Conservation (phyloP, 2,329 filamentous ascomycete species). For the Diaporthe sp. region DNA sequence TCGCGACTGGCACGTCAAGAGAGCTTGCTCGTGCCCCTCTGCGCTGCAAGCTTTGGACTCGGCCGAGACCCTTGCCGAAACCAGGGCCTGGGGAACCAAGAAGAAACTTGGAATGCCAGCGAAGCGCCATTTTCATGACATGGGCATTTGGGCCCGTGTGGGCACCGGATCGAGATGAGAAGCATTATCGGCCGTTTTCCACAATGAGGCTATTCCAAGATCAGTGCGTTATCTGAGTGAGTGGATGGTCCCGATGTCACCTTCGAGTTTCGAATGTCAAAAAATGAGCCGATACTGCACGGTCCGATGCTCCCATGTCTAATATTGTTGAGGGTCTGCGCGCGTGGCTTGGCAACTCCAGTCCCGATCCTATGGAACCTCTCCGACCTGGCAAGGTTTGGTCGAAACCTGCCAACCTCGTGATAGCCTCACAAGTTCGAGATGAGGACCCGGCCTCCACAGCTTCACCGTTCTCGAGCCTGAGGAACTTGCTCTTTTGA, state of each 20-base stretch:
- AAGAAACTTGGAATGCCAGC: not conserved
- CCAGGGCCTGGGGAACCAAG: not conserved
- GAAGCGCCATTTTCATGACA: conserved; percentile 9
- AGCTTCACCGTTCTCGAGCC: not conserved
- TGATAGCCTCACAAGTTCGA: conserved; percentile 24
- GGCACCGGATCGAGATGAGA: conserved; percentile 30
- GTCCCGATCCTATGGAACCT: conserved; percentile 28
- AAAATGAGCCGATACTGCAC: conserved; percentile 24
- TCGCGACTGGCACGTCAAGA: not conserved
- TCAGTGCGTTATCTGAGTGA: not conserved
- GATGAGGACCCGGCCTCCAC: not conserved
- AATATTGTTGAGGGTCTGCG: conserved; percentile 18
- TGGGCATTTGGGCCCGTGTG: not conserved
- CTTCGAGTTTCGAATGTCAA: conserved; percentile 25
- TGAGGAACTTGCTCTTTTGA: not conserved
- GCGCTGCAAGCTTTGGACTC: conserved; percentile 13
- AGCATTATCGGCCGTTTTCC: conserved; percentile 23
- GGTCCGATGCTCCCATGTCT: conserved; percentile 11
- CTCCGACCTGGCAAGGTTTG: conserved; percentile 9
- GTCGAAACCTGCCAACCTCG: conserved; percentile 12
- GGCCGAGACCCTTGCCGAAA: conserved; percentile 21
- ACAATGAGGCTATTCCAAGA: conserved; percentile 26
- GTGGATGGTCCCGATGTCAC: conserved; percentile 13
- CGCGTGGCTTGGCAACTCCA: conserved; percentile 23
- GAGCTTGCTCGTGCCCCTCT: not conserved